phyloP scores from a whole-genome alignment of 2,329 filamentous ascomycete species.

The Cladosporium cucumerinum region DNA sequence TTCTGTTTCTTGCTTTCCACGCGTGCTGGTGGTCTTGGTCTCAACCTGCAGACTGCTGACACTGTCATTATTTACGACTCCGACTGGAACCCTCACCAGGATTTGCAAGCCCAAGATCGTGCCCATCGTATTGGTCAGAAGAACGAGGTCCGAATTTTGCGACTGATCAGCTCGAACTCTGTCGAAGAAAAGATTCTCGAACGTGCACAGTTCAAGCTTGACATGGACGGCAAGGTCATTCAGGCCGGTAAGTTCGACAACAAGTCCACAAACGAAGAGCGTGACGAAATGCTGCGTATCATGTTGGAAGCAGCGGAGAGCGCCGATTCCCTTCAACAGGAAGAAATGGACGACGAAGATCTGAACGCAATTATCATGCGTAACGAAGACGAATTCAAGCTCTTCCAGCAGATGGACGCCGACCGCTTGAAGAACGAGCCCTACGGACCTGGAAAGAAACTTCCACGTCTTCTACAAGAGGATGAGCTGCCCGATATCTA shows the following conservation, averaged over 20 bases:
- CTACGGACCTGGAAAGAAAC: conserved; percentile 70
- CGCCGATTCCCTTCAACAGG: conserved; percentile 72
- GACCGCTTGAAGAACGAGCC: conserved; percentile 62
- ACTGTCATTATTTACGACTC: conserved; percentile 99
- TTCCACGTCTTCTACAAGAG: conserved; percentile 81
- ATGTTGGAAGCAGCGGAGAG: conserved; percentile 77
- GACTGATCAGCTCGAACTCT: conserved; percentile 92
- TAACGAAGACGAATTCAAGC: conserved; percentile 69
- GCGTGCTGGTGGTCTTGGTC: conserved; percentile 92
- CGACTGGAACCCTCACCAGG: conserved; percentile 99
- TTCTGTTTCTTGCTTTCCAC: conserved; percentile 99
- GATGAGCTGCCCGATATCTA: conserved; percentile 92
- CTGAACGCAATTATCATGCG: conserved; percentile 92
- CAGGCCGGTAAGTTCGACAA: conserved; percentile 99
- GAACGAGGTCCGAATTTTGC: conserved; percentile 95
- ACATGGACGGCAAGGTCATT: conserved; percentile 99
- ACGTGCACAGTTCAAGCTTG: conserved; percentile 93
- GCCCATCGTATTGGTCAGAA: conserved; percentile 99
- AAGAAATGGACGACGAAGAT: conserved; percentile 98
- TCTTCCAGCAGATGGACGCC: conserved; percentile 81
- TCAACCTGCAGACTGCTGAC: conserved; percentile 95
- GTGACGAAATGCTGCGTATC: conserved; percentile 92
- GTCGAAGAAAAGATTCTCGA: conserved; percentile 99
- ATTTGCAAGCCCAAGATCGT: conserved; percentile 98
- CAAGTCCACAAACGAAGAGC: conserved; percentile 97